Evolutionary conservation across 148 eudicot genomes (phyloP), one percentile per base, ranked within the genome.

Genomic region (Agrostemma githago): DNA sequence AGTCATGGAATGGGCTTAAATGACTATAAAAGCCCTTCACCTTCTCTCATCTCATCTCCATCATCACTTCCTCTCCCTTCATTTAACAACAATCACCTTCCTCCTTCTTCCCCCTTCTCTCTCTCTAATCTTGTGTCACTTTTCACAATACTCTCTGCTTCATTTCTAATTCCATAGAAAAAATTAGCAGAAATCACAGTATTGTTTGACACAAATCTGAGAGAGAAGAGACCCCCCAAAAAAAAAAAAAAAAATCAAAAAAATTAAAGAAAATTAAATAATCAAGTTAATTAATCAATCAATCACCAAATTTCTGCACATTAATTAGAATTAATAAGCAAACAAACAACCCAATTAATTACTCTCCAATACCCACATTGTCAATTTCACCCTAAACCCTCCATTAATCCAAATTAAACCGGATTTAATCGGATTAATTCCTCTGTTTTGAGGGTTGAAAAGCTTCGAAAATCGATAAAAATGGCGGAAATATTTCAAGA

Each of bases 401-500:
- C 62, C 61, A 11, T 56, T 51, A 10, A 34, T 39, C 38, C 2
- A 9, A 8, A 37, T 48, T 38, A 4, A 8, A 14, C 53, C 72
- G 6, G 7, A 71, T 9, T 48, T 48, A 39, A 15, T 11, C 6
- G 44, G 3, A 21, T 43, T 26, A 26, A 44, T 15, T 59, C 72
- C 78, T 64, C 70, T 71, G 74, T 64, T 72, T 65, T 43, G 37
- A 15, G 6, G 26, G 9, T 2, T 2, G 15, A 12, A 26, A 26
- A 26, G 34, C 34, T 26, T 26, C 34, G 34, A 26, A 26, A 26
- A 26, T 26, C 34, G 34, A 26, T 26, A 70, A 56, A 75, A 82
- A 84, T 89, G 93, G 90, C 85, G 5, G 89, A 81, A 16, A 20
- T 88, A 56, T 79, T 85, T 2, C 85, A 89, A 21, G 88, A 88